Evolutionary conservation across 345 rosid species (phyloP), one percentile per base, ranked within the genome.

Genomic region (Rhizophora apiculata): DNA sequence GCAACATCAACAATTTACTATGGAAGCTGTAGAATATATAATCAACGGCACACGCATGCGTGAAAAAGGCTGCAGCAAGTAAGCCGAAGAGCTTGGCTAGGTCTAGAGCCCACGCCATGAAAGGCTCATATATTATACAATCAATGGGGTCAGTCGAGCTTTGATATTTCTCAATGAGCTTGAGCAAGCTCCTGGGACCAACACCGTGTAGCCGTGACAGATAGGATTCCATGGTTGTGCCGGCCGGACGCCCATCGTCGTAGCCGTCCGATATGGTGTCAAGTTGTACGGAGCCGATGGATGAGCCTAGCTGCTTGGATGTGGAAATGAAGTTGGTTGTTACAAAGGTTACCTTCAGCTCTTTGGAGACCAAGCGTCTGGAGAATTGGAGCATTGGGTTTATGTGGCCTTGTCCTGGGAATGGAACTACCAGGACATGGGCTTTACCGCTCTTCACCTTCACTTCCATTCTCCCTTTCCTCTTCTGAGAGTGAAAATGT

Each of bases 21-120:
- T 78, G 78, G 68, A 73, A 60, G n/a, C 69, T 61, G n/a, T 86
- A 88, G 48, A 82, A 86, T 5, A 92, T 46, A 57, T 76, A 89
- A 80, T 89, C 72, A 10, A 89, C 90, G 0, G 82, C 80, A 62
- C 93, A 89, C 6, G 81, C 63, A 43, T 89, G 93, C 3, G 97
- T 89, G 46, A 92, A 92, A 72, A 92, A 88, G 4, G 85, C 80
- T 2, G 91, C 93, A 0, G 74, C 89, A 7, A 51, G 20, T 6
- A 89, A 30, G n/a, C 85, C 89, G 1, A 80, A 80, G n/a, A 68
- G 70, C 53, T 83, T 82, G 37, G 90, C 87, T 18, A 89, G 80
- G n/a, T 88, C 92, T 21, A 89, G 77, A 3, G 79, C 87, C 96
- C 96, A 92, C 0, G 83, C 79, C 72, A 85, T 60, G 69, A 86